phyloP scores from a whole-genome alignment of 345 rosid genomes.

The Combretum micranthum region DNA sequence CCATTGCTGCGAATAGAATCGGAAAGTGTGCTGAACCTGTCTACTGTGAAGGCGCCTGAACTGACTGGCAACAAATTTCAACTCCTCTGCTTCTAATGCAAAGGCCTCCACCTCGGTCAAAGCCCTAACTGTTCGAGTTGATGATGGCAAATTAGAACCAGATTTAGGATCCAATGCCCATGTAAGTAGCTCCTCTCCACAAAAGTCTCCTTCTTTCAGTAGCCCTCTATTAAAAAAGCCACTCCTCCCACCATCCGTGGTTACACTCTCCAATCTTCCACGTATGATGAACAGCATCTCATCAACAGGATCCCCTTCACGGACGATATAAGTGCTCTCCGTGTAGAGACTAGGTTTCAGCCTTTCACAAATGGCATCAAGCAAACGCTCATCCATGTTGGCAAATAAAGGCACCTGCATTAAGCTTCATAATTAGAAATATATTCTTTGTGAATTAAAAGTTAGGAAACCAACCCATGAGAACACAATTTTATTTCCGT shows the following conservation, averaged over 20 bases:
- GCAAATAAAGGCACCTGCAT: conserved; percentile 77
- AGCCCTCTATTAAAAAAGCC: conserved; percentile 74
- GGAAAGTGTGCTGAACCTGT: conserved; percentile 77
- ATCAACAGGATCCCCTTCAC: conserved; percentile 86
- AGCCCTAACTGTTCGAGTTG: conserved; percentile 62
- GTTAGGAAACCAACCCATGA: neutral
- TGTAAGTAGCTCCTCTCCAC: conserved; percentile 75
- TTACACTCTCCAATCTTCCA: conserved; percentile 75
- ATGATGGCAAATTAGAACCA: conserved; percentile 46
- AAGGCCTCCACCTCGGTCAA: conserved; percentile 79
- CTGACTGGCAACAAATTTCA: conserved; percentile 80
- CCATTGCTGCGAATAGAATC: conserved; percentile 94
- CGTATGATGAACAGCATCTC: conserved; percentile 86
- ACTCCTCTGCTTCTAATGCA: conserved; percentile 79
- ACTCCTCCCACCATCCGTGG: conserved; percentile 88
- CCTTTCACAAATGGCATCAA: conserved; percentile 88
- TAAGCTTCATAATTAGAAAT: neutral
- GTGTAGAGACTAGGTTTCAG: conserved; percentile 76
- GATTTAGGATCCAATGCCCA: conserved; percentile 80
- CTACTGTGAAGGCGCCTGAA: conserved; percentile 84
- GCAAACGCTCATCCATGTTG: conserved; percentile 77
- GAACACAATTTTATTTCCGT: too few species aligned
- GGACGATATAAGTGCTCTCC: conserved; percentile 56
- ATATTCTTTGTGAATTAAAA: neutral
- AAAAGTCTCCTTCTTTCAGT: conserved; percentile 70